Conservation (phyloP, 2,329 filamentous ascomycete genomes). For the Zasmidium citrigriseum region DNA sequence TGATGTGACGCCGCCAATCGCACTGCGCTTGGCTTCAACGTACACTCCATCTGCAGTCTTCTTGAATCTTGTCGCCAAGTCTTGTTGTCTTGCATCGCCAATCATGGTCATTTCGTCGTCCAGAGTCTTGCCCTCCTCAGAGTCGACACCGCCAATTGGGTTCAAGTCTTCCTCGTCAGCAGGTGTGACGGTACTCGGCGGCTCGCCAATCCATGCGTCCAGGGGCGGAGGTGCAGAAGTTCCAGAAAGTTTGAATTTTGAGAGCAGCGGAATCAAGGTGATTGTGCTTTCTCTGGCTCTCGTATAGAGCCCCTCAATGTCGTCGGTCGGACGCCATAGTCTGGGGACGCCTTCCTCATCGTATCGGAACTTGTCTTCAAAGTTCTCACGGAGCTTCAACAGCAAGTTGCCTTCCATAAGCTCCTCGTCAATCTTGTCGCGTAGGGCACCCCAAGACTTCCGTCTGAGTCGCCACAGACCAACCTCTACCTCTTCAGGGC, state of each 20-base stretch:
- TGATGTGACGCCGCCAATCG: conserved; percentile 91
- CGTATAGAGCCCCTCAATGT: conserved; percentile 95
- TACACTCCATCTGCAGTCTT: conserved; percentile 98
- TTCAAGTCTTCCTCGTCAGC: conserved; percentile 87
- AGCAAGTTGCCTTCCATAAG: conserved; percentile 97
- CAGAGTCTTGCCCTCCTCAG: conserved; percentile 82
- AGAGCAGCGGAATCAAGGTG: conserved; percentile 83
- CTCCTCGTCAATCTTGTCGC: conserved; percentile 91
- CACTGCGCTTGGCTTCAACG: conserved; percentile 94
- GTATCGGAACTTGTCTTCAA: conserved; percentile 98
- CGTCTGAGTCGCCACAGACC: conserved; percentile 89
- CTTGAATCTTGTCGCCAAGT: conserved; percentile 93
- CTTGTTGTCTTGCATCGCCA: conserved; percentile 83
- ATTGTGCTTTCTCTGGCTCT: conserved; percentile 89
- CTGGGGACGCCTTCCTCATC: conserved; percentile 91
- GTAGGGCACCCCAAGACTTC: conserved; percentile 91
- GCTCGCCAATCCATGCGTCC: conserved; percentile 76
- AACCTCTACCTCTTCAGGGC: conserved; percentile 84
- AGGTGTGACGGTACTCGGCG: conserved; percentile 71
- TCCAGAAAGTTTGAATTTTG: conserved; percentile 75
- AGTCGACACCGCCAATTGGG: conserved; percentile 90
- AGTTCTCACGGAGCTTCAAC: conserved; percentile 94
- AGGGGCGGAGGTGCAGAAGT: conserved; percentile 80
- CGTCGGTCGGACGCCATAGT: conserved; percentile 95
- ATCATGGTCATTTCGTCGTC: conserved; percentile 98